phyloP scores from a whole-genome alignment of 2,329 filamentous ascomycete species.

The Zymoseptoria pseudotritici region DNA sequence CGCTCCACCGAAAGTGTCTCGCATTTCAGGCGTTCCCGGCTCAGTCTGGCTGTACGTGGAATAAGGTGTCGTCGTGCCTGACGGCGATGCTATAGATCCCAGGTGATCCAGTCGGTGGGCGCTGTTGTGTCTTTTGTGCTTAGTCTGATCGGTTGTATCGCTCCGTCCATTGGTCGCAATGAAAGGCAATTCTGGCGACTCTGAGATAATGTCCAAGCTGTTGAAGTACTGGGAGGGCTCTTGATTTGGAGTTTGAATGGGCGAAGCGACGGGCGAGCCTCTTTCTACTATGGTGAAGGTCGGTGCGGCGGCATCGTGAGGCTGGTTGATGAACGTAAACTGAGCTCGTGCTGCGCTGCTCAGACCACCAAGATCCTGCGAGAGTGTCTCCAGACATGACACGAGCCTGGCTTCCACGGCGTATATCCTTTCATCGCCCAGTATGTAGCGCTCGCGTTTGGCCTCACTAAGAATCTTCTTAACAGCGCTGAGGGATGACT shows the following conservation, averaged over 20 bases:
- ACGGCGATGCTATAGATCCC: background rate
- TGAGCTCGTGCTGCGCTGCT: conserved; percentile 85
- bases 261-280: background rate
- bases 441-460: conserved; percentile 78
- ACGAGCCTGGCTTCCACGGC: conserved; percentile 70
- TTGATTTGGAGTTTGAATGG: background rate
- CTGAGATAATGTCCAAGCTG: conserved; percentile 37
- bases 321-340: conserved; percentile 70
- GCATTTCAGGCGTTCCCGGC: background rate
- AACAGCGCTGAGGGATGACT: conserved; percentile 60
- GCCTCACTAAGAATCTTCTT: conserved; percentile 74
- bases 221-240: conserved; percentile 18
- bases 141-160: background rate
- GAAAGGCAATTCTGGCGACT: conserved; percentile 28
- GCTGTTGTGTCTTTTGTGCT: background rate
- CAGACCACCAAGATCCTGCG: conserved; percentile 83
- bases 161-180: background rate
- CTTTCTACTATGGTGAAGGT: background rate
- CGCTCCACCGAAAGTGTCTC: background rate
- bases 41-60: background rate
- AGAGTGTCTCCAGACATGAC: conserved; percentile 74
- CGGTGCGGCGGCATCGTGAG: conserved; percentile 9
- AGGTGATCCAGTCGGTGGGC: background rate
- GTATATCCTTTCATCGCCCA: conserved; percentile 74
- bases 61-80: background rate